Evolutionary conservation across 805 yeast genomes (phyloP).

Genomic region (Monosporozyma servazzii): DNA sequence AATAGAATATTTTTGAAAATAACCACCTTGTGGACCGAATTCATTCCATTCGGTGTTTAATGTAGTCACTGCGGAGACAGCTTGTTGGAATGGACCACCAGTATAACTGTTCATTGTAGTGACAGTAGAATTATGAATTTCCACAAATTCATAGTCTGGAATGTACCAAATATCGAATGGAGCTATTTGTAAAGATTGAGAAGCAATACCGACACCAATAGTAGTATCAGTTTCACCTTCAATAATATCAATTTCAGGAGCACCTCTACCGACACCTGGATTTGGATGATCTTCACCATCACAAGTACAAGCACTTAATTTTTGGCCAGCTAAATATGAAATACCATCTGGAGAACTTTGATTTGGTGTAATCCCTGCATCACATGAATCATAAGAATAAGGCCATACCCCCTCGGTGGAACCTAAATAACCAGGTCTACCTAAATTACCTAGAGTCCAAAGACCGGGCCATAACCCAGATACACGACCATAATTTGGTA

Average conservation of each 20-base stretch:
- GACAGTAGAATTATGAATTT: slow-evolving; percentile 55
- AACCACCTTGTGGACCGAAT: slow-evolving; percentile 39
- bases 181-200: slow-evolving; percentile 88
- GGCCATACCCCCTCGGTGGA: slow-evolving; percentile 95
- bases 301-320: slow-evolving; percentile 69
- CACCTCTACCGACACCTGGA: slow-evolving; percentile 82
- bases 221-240: slow-evolving; percentile 71
- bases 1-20: slow-evolving; percentile 65
- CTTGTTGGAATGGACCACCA: slow-evolving; percentile 94
- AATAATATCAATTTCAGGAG: slow-evolving; percentile 87
- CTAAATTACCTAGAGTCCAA: slow-evolving; percentile 91
- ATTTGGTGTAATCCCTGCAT: slow-evolving; percentile 90
- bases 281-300: slow-evolving; percentile 80
- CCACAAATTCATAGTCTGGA: slow-evolving; percentile 78
- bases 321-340: slow-evolving; percentile 79
- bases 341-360: slow-evolving; percentile 88
- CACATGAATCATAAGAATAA: slow-evolving; percentile 76
- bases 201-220: slow-evolving; percentile 57
- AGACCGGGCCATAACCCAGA: slow-evolving; percentile 94
- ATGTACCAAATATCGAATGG: slow-evolving; percentile 92
- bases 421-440: slow-evolving; percentile 82
- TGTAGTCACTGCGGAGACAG: slow-evolving; percentile 73
- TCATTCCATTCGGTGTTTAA: slow-evolving; percentile 81
- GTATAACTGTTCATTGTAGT: slow-evolving; percentile 83
- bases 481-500: slow-evolving; percentile 72